Percentiles rank a stretch among this genome's conserved stretches.
These are phyloP conservation scores for Tanacetum coccineum DNA, from an alignment of 129 eudicot species.

Conservation along the genomic window DNA sequence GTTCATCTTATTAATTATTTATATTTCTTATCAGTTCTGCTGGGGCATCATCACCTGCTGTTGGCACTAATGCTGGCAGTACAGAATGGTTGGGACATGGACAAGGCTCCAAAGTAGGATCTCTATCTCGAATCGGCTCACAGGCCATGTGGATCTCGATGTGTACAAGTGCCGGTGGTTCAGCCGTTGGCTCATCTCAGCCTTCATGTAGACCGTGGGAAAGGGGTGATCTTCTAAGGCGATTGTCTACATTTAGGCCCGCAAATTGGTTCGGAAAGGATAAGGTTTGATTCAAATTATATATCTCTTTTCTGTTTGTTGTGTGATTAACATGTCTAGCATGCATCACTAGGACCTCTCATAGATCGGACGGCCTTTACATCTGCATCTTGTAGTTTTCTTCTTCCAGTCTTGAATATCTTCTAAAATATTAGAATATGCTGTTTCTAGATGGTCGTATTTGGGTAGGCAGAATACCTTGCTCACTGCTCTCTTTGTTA, in stretches of 20 bases:
- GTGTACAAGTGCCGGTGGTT: conserved; percentile 70
- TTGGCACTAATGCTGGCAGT: conserved; percentile 75
- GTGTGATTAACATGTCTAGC: conserved; percentile 14
- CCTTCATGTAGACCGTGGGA: conserved; percentile 99
- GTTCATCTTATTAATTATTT: not conserved
- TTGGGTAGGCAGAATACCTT: not conserved
- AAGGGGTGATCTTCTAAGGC: conserved; percentile 83
- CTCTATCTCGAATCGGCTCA: conserved; percentile 63
- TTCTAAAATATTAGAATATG: not conserved
- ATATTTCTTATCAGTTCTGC: conserved; percentile 55
- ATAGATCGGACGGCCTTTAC: not conserved
- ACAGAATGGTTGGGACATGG: conserved; percentile 78
- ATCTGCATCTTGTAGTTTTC: conserved; percentile 11
- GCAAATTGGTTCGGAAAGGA: conserved; percentile 83
- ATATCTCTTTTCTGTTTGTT: not conserved
- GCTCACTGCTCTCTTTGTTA: not conserved
- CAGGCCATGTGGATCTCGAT: conserved; percentile 61
- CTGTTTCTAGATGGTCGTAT: too few relatives aligned
- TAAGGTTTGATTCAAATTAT: conserved; percentile 48
- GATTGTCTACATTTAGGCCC: conserved; percentile 77
- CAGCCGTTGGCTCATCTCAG: conserved; percentile 79
- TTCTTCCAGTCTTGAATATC: not conserved
- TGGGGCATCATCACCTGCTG: conserved; percentile 93
- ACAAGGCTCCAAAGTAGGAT: conserved; percentile 75
- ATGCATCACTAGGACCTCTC: conserved; percentile 14